Conservation (phyloP, 2,329 filamentous ascomycete species). For the Fusarium citri region DNA sequence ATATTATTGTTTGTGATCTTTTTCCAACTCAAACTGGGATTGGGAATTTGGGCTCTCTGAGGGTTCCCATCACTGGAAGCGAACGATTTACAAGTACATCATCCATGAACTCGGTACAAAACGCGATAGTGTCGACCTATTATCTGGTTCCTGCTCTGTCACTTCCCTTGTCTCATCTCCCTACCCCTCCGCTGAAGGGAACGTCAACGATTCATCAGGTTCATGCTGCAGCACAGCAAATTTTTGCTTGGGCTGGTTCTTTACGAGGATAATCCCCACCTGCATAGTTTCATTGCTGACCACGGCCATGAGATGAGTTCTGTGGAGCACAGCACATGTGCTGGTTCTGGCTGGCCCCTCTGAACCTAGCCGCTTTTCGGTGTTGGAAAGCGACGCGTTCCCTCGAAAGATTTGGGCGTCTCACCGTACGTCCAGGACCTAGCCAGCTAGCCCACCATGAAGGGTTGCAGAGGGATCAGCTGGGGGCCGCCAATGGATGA, state of each 20-base stretch:
- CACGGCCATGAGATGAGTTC: slow-evolving; percentile 25
- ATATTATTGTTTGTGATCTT: not conserved
- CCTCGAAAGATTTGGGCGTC: slow-evolving; percentile 28
- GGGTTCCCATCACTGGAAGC: not conserved
- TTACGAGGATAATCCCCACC: slow-evolving; percentile 36
- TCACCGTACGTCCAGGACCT: slow-evolving; percentile 22
- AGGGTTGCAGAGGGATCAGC: slow-evolving; percentile 33
- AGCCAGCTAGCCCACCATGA: slow-evolving; percentile 30
- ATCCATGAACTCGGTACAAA: slow-evolving; percentile 4
- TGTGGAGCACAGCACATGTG: slow-evolving; percentile 24
- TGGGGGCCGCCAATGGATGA: slow-evolving; percentile 21
- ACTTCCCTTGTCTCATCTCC: slow-evolving; percentile 24
- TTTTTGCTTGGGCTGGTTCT: slow-evolving; percentile 19
- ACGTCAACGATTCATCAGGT: slow-evolving; percentile 14
- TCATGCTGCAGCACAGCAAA: slow-evolving; percentile 10
- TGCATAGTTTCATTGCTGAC: slow-evolving; percentile 37
- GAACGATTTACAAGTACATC: slow-evolving; percentile 1
- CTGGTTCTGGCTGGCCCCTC: slow-evolving; percentile 4
- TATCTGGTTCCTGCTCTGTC: slow-evolving; percentile 11
- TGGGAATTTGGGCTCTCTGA: not conserved
- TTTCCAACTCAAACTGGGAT: not conserved
- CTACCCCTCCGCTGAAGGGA: slow-evolving; percentile 15
- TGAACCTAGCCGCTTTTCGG: not conserved
- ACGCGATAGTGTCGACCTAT: slow-evolving; percentile 21
- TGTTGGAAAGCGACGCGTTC: slow-evolving; percentile 12